A percentile compares a stretch with the other conserved stretches of the same genome.
These are phyloP conservation scores for Serendipita vermifera DNA, from an alignment of 768 basidiomycete genomes.

Conservation along the genomic window DNA sequence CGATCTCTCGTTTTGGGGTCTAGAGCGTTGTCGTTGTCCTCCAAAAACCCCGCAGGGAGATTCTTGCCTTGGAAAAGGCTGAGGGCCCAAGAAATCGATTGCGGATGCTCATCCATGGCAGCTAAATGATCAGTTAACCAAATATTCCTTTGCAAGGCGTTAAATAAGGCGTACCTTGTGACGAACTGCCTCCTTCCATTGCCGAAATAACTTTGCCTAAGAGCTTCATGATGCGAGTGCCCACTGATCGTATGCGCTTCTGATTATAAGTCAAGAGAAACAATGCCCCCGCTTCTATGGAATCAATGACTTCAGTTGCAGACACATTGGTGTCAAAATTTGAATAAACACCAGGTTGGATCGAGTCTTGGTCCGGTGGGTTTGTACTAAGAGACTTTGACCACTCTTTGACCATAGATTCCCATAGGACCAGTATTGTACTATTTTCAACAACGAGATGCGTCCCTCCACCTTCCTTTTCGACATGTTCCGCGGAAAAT, in stretches of 20 bases:
- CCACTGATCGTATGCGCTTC: constrained; percentile 39
- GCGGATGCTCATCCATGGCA: background rate
- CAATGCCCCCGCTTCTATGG: constrained; percentile 58
- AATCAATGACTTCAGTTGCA: constrained; percentile 36
- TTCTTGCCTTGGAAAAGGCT: constrained; percentile 5
- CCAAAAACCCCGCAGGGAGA: background rate
- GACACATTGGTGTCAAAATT: background rate
- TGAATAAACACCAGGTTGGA: background rate
- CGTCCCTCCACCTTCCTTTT: constrained; percentile 48
- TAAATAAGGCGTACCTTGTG: constrained; percentile 15
- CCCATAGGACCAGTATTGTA: constrained; percentile 61
- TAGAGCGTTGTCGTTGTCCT: constrained; percentile 7
- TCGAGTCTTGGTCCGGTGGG: constrained; percentile 19
- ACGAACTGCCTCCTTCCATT: constrained; percentile 24
- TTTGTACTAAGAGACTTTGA: constrained; percentile 33
- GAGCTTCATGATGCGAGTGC: constrained; percentile 50
- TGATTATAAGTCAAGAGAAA: constrained; percentile 57
- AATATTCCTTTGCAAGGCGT: constrained; percentile 9
- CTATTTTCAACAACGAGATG: constrained; percentile 54
- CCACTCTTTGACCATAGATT: constrained; percentile 57
- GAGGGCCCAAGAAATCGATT: background rate
- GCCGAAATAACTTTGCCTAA: constrained; percentile 26
- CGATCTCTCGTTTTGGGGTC: background rate
- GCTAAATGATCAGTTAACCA: constrained; percentile 9
- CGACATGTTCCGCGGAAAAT: constrained; percentile 53